These are phyloP conservation scores for Actinomortierella ambigua DNA, from an alignment of 371 early-diverging fungal genomes.

Conservation along the genomic window DNA sequence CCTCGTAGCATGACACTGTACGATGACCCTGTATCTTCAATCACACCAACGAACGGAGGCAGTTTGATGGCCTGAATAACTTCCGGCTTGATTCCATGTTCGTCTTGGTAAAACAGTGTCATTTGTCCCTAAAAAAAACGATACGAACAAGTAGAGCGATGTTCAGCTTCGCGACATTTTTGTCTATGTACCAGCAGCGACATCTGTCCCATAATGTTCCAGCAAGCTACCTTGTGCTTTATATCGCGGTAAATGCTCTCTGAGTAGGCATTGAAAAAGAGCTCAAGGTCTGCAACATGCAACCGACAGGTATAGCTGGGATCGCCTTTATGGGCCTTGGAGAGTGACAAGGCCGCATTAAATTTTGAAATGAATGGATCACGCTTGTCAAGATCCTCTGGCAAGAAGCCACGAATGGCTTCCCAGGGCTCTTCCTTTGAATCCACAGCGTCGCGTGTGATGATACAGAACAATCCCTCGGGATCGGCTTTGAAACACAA, in stretches of 20 bases:
- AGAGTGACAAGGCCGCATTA: conserved; percentile 15
- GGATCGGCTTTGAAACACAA: conserved; percentile 25
- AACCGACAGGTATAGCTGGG: conserved; percentile 14
- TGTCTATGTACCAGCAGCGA: neutral
- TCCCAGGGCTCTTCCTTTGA: conserved; percentile 31
- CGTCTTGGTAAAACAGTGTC: conserved; percentile 18
- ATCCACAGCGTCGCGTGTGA: conserved; percentile 19
- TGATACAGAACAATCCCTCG: conserved; percentile 39
- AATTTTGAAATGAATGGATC: conserved; percentile 36
- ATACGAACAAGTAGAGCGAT: neutral
- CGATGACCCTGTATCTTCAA: conserved; percentile 16
- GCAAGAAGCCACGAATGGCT: conserved; percentile 26
- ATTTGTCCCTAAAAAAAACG: conserved; percentile 14
- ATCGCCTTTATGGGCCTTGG: conserved; percentile 13
- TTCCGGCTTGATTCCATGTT: too few relatives aligned
- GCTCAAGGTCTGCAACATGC: conserved; percentile 32
- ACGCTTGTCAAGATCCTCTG: conserved; percentile 22
- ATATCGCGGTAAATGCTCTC: conserved; percentile 28
- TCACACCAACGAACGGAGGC: conserved; percentile 27
- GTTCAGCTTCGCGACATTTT: neutral
- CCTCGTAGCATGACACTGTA: conserved; percentile 21
- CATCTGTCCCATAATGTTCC: neutral
- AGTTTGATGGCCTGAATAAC: conserved; percentile 3
- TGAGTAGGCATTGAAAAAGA: conserved; percentile 35
- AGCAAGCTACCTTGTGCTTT: conserved; percentile 9